phyloP scores from a whole-genome alignment of 228 moss, liverwort and hornwort species.

The Sphagnum fallax region DNA sequence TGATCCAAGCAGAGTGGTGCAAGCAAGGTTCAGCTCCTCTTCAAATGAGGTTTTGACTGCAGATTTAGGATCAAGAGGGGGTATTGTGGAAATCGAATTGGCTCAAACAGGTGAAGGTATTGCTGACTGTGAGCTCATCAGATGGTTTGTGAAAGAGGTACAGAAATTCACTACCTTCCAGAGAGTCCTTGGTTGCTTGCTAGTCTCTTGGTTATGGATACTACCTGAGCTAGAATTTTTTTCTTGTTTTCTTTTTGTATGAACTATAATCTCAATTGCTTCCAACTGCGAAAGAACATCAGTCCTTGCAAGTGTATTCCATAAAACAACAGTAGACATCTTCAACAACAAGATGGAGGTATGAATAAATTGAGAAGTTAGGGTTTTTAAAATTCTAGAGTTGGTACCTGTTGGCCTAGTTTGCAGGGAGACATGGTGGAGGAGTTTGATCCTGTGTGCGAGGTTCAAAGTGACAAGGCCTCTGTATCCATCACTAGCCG shows the following conservation, averaged over 20 bases:
- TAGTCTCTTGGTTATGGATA: no score
- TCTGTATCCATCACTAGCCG: conserved; percentile 90
- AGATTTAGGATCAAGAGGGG: conserved; percentile 44
- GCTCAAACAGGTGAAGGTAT: conserved; percentile 98
- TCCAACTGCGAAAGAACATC: no score
- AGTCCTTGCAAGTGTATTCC: no score
- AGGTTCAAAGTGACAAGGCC: conserved; percentile 99
- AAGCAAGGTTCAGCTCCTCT: conserved; percentile 22
- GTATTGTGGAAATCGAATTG: conserved; percentile 76
- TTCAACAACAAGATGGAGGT: no score
- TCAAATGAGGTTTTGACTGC: conserved; percentile 31
- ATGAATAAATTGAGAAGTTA: no score
- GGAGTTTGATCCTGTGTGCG: conserved; percentile 82
- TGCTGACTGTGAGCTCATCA: conserved; percentile 94
- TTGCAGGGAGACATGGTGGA: conserved; percentile 84
- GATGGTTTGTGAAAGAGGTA: conserved; percentile 93
- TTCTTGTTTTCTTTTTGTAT: no score
- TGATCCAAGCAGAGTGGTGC: conserved; percentile 8
- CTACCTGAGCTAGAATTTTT: no score
- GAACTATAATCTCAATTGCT: no score
- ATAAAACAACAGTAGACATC: no score
- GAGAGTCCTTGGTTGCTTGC: no score
- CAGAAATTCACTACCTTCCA: not conserved
- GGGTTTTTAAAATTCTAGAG: no score
- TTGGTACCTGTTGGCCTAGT: no score